Evolutionary conservation across 179 eudicot genomes (phyloP).

Genomic region (Amaranthus tricolor): DNA sequence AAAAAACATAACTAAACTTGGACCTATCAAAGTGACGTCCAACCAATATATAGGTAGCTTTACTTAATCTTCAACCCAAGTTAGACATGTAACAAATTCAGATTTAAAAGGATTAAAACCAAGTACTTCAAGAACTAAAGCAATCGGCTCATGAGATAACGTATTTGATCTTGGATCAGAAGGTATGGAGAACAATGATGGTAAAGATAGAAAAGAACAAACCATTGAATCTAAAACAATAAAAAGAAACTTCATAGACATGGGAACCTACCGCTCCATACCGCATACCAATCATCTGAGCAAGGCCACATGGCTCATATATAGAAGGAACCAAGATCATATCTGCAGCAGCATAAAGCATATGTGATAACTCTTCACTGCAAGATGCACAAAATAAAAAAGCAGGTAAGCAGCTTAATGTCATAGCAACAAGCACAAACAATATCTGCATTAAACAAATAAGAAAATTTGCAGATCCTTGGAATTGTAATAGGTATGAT

Average conservation of each 20-base stretch:
- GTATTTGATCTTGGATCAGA: no score
- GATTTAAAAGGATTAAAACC: no score
- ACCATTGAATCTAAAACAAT: background rate
- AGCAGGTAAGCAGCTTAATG: background rate
- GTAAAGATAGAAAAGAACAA: background rate
- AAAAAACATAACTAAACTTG: no score
- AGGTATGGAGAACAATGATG: background rate
- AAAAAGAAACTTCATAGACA: background rate
- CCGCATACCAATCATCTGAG: slow-evolving; percentile 95
- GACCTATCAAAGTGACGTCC: no score
- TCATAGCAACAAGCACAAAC: background rate
- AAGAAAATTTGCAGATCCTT: background rate
- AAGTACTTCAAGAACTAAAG: no score
- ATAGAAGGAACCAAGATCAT: slow-evolving; percentile 88
- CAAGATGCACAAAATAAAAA: slow-evolving; percentile 23
- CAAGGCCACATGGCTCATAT: slow-evolving; percentile 92
- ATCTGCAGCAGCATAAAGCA: slow-evolving; percentile 93
- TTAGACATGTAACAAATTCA: no score
- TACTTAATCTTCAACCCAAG: no score
- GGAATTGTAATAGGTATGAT: background rate
- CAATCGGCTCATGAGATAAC: no score
- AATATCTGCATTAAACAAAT: background rate
- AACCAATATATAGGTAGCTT: no score
- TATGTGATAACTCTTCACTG: slow-evolving; percentile 91
- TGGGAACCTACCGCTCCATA: slow-evolving; percentile 67